A percentile compares a stretch with the other conserved stretches of the same genome.
Evolutionary conservation across 331 rosid genomes (phyloP).

Genomic region (Rosa hybrid): DNA sequence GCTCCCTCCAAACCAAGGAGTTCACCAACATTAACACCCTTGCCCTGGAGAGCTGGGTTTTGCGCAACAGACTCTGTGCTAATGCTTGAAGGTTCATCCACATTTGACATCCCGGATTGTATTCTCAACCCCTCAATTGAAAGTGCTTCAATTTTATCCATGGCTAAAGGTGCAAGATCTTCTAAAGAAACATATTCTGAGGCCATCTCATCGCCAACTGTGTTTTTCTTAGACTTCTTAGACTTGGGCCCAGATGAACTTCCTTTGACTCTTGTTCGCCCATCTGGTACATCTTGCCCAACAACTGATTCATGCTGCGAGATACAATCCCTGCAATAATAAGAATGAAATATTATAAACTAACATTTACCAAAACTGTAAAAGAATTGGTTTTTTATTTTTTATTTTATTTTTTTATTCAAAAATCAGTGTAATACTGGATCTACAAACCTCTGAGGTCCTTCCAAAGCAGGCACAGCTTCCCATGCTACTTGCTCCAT

Average conservation of each 20-base stretch:
- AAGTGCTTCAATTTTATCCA: conserved; percentile 99
- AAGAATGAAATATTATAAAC: conserved; percentile 14
- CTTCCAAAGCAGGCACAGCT: conserved; percentile 67
- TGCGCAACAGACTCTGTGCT: conserved; percentile 62
- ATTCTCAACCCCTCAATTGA: conserved; percentile 96
- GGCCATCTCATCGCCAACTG: conserved; percentile 46
- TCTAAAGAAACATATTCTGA: conserved; percentile 81
- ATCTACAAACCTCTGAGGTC: conserved; percentile 63
- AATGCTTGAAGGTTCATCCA: conserved; percentile 83
- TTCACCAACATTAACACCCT: conserved; percentile 57
- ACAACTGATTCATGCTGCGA: conserved; percentile 48
- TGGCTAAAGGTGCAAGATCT: conserved; percentile 96
- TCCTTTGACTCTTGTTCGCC: conserved; percentile 40
- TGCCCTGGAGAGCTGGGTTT: conserved; percentile 75
- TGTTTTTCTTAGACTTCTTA: conserved; percentile 34
- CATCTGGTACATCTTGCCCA: conserved; percentile 35
- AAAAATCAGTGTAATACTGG: conserved; percentile 28
- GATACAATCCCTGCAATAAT: conserved; percentile 52
- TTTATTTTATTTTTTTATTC: not conserved
- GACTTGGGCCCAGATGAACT: conserved; percentile 47
- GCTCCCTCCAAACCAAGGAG: conserved; percentile 87
- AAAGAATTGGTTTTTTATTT: conserved; percentile 1
- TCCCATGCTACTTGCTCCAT: conserved; percentile 96
- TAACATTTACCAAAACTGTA: conserved; percentile 11
- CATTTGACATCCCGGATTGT: conserved; percentile 90